Evolutionary conservation across 2,329 filamentous ascomycete species (phyloP), one percentile per base, ranked within the genome.

Genomic region (Fusarium proliferatum): DNA sequence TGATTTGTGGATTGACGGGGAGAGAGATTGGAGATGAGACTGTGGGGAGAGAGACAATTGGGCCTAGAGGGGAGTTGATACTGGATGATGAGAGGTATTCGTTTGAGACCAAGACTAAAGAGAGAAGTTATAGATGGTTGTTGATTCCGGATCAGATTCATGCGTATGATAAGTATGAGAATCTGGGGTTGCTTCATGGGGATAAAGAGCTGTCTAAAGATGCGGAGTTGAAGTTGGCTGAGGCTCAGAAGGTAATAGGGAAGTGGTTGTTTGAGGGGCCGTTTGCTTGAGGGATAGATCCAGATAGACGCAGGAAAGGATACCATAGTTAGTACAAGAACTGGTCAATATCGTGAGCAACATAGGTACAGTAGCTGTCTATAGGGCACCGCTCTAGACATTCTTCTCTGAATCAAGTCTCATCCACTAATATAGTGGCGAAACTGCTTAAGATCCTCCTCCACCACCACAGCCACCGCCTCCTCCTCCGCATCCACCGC

Each of bases 221-320:
- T 43, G 70, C 64, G 5, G 65, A 66, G 16, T 34, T 53, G 4
- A 72, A 72, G 21, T 61, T 61, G 3, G n/a, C 13, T 7, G 64
- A 72, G 21, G 53, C 60, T 10, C 69, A 73, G 33, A 66, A 30
- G 38, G 5, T 60, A 5, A 73, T 72, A 30, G 70, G 64, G 2
- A 26, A 66, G 39, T 72, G 70, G 70, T 3, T 72, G 2, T 67
- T 72, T 17, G 26, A 69, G 3, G 70, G 69, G 0, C 65, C 67
- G 71, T 77, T 86, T 86, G 67, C 57, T 34, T 64, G 6, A 45
- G n/a, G 3, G 9, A n/a, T 30, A 48, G 19, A 48, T 30, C 13
- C 5, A 30, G 13, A 48, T 48, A 48, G 26, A 30, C 9, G 9
- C 21, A 15, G 12, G 12, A 11, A 30, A 30, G 30, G 30, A 30